Conservation (phyloP, 169 alveolate species). For the Plasmodium sp. region DNA sequence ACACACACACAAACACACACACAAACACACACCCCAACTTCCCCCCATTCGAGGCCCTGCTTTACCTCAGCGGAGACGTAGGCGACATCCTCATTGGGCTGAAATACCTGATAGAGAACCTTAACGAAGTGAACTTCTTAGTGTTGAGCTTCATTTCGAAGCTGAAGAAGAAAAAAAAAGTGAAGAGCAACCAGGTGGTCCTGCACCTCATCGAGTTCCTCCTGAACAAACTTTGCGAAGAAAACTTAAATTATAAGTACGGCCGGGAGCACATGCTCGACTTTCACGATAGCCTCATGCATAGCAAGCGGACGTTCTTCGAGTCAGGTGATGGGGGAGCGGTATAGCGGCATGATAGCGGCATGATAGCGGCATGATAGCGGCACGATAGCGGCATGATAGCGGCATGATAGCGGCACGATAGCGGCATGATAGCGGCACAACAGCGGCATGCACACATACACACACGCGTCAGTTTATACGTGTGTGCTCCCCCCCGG, state of each 20-base stretch:
- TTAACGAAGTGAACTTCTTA: constrained; percentile 23
- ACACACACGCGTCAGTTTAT: no score
- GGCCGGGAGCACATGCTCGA: constrained; percentile 10
- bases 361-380: no score
- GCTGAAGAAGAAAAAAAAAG: constrained; percentile 27
- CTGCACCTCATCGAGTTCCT: constrained; percentile 30
- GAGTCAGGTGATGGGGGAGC: constrained; percentile 39
- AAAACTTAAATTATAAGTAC: constrained; percentile 26
- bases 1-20: no score
- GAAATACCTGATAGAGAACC: constrained; percentile 30
- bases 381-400: no score
- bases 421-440: no score
- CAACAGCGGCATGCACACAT: no score
- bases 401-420: no score
- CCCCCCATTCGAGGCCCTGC: constrained; percentile 24
- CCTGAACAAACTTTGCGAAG: constrained; percentile 23
- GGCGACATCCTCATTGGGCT: constrained; percentile 31
- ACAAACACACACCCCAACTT: not conserved
- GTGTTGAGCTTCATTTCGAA: constrained; percentile 21
- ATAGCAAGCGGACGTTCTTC: constrained; percentile 18
- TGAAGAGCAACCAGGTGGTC: constrained; percentile 23
- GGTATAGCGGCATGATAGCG: not conserved
- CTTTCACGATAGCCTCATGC: constrained; percentile 43
- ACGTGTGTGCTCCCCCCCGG: not conserved
- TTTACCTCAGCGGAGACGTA: constrained; percentile 25